phyloP scores from a whole-genome alignment of 2,329 filamentous ascomycete species.

The Botryotinia globosa region DNA sequence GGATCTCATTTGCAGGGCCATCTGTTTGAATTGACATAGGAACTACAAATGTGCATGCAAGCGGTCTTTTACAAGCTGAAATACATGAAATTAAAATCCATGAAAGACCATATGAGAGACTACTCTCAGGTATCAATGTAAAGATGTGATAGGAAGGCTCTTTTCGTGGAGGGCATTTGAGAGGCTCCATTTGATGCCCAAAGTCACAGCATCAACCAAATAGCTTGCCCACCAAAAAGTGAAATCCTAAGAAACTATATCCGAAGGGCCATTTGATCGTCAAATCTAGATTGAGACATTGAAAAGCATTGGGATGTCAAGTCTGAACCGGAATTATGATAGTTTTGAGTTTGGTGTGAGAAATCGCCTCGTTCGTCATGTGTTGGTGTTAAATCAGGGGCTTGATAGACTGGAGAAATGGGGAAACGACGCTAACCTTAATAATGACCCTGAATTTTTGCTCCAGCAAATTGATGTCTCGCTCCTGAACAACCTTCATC shows the following conservation, averaged over 20 bases:
- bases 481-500: background rate
- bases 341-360: background rate
- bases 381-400: background rate
- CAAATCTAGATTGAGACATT: background rate
- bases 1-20: too few species aligned
- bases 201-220: background rate
- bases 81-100: background rate
- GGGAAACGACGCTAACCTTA: background rate
- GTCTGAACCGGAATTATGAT: background rate
- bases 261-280: background rate
- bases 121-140: background rate
- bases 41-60: background rate
- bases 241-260: background rate
- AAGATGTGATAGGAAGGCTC: background rate
- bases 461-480: background rate
- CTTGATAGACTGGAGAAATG: background rate
- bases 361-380: background rate
- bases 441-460: background rate
- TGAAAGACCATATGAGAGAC: background rate
- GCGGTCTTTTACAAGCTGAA: background rate
- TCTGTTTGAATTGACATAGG: background rate
- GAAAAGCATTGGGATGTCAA: background rate
- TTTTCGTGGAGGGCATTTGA: background rate
- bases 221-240: background rate
- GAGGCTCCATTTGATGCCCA: background rate